Evolutionary conservation across 2,329 filamentous ascomycete species (phyloP).

Genomic region (Apiospora pterosperma): DNA sequence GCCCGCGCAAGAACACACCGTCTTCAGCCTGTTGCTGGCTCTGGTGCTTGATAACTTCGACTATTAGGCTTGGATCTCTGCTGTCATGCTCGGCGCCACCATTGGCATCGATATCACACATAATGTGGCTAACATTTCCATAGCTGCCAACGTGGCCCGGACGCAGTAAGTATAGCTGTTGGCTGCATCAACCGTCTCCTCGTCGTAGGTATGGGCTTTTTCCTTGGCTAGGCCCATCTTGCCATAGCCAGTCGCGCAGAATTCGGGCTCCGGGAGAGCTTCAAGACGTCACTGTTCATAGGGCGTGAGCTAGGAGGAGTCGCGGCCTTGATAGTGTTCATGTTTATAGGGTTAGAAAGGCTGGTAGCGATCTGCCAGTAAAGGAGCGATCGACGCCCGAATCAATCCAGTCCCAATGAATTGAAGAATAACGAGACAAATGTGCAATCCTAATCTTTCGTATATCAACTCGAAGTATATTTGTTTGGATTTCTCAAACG

Average conservation of each 20-base stretch:
- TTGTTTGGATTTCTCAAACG: not conserved
- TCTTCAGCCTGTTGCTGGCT: constrained; percentile 57
- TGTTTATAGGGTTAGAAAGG: constrained; percentile 52
- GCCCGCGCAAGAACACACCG: constrained; percentile 62
- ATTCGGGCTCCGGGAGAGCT: constrained; percentile 45
- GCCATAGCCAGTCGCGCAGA: constrained; percentile 38
- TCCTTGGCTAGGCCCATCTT: constrained; percentile 62
- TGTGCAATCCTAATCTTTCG: not conserved
- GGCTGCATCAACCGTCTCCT: constrained; percentile 66
- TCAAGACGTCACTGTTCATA: constrained; percentile 61
- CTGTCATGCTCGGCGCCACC: constrained; percentile 63
- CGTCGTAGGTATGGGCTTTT: constrained; percentile 65
- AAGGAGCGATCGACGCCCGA: constrained; percentile 40
- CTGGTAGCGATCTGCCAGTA: constrained; percentile 53
- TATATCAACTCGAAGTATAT: not conserved
- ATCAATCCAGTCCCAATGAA: not conserved
- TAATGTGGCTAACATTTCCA: constrained; percentile 70
- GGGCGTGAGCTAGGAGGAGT: constrained; percentile 46
- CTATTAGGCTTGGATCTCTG: constrained; percentile 73
- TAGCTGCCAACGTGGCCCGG: constrained; percentile 64
- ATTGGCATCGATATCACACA: constrained; percentile 71
- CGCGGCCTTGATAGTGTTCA: constrained; percentile 25
- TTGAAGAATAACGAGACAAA: not conserved
- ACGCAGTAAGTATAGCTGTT: constrained; percentile 65
- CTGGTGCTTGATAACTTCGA: constrained; percentile 50